Percentiles rank a stretch among this genome's conserved stretches.
Evolutionary conservation across 1,139 yeast species (phyloP).

Genomic region (Diutina catenulata): DNA sequence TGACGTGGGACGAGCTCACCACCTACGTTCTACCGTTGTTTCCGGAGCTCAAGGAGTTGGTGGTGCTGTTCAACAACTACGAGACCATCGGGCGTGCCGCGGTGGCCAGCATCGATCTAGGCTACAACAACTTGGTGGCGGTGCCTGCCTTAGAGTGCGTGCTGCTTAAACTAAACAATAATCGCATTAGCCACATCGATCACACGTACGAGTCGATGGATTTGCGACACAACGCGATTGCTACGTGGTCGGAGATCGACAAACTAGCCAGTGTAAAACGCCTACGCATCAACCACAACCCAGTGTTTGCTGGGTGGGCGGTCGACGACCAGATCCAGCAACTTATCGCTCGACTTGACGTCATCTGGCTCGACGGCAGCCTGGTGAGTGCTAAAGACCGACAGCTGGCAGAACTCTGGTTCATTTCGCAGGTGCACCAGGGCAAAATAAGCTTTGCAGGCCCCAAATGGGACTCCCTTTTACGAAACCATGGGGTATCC

Average conservation of each 20-base stretch:
- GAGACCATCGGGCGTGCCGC: not conserved
- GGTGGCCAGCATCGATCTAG: not conserved
- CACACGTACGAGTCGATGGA: not conserved
- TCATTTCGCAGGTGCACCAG: not conserved
- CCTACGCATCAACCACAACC: conserved; percentile 1
- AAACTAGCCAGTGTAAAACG: not conserved
- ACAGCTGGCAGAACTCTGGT: not conserved
- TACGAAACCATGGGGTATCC: not conserved
- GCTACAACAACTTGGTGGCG: not conserved
- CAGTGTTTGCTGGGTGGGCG: not conserved
- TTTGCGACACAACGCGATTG: not conserved
- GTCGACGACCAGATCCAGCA: not conserved
- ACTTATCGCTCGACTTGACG: not conserved
- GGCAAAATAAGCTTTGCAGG: not conserved
- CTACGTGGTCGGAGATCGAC: not conserved
- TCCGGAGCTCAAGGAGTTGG: not conserved
- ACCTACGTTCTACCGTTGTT: too few relatives aligned
- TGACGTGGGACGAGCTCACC: too few relatives aligned
- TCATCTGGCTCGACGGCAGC: not conserved
- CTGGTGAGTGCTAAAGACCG: not conserved
- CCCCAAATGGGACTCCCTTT: not conserved
- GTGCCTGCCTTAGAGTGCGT: not conserved
- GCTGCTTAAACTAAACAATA: not conserved
- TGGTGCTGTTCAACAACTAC: not conserved
- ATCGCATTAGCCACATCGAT: not conserved